Conservation (phyloP, 306 rosid species). For the Astragalus membranaceus region DNA sequence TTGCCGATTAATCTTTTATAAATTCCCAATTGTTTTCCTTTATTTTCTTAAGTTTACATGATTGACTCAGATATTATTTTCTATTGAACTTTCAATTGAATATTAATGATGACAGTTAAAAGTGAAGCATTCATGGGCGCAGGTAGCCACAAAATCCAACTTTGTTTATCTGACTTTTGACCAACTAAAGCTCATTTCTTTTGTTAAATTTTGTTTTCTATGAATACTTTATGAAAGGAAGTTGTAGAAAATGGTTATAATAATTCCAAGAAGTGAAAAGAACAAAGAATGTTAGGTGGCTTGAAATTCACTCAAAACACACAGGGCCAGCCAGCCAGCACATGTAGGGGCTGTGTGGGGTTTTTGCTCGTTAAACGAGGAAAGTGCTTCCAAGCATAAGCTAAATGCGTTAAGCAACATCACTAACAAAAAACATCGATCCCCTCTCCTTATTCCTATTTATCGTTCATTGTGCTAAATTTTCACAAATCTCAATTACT, state of each 20-base stretch:
- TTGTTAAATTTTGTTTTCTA: too few species aligned
- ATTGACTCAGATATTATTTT: not conserved
- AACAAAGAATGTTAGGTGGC: conserved; percentile 25
- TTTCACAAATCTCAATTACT: conserved; percentile 64
- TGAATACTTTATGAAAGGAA: not conserved
- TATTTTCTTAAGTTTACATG: too few species aligned
- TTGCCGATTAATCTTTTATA: too few species aligned
- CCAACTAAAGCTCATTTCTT: conserved; percentile 1
- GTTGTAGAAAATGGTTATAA: not conserved
- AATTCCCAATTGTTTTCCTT: too few species aligned
- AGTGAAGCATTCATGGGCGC: conserved; percentile 34
- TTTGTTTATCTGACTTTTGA: conserved; percentile 35
- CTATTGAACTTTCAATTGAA: not conserved
- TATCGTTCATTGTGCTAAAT: conserved; percentile 71
- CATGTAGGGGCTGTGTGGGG: conserved; percentile 34
- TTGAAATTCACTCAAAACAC: conserved; percentile 42
- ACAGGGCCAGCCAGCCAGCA: conserved; percentile 22
- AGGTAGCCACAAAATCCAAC: conserved; percentile 24
- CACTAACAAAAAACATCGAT: conserved; percentile 14
- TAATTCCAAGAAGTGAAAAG: not conserved
- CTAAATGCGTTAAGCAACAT: conserved; percentile 79
- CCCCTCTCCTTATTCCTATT: conserved; percentile 37
- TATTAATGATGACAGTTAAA: conserved; percentile 17
- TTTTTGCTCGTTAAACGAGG: conserved; percentile 40
- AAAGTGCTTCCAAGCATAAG: conserved; percentile 3